These are phyloP conservation scores for Corinectria fuckeliana DNA, from an alignment of 2,329 filamentous ascomycete species.

Conservation along the genomic window DNA sequence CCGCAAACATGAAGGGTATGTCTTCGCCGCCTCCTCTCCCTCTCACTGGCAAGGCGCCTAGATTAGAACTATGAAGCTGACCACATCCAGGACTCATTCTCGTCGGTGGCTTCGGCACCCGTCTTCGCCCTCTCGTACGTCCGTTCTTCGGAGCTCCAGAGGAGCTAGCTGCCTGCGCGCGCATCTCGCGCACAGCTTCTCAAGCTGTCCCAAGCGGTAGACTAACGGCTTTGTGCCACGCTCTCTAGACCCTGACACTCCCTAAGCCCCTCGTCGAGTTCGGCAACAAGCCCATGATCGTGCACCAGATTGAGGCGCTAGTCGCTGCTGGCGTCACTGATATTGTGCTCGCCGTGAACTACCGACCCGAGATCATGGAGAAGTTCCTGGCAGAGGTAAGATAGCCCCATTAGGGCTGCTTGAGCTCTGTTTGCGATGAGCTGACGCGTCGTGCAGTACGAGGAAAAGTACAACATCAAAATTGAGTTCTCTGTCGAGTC, in stretches of 20 bases:
- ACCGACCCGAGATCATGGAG: conserved; percentile 97
- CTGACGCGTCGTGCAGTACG: conserved; percentile 65
- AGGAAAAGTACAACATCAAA: conserved; percentile 88
- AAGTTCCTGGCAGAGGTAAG: conserved; percentile 84
- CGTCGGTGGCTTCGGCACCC: conserved; percentile 98
- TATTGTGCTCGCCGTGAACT: conserved; percentile 98
- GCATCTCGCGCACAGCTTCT: conserved; percentile 14
- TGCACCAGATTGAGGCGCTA: conserved; percentile 95
- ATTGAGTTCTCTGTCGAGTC: conserved; percentile 98
- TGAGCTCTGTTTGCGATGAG: not conserved
- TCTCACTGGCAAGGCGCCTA: not conserved
- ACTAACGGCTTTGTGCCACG: conserved; percentile 30
- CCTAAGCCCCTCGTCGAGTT: conserved; percentile 99
- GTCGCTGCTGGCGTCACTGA: conserved; percentile 94
- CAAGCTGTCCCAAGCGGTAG: not conserved
- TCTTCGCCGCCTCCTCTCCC: not conserved
- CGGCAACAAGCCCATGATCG: conserved; percentile 98
- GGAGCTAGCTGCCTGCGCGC: conserved; percentile 11
- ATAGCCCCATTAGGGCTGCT: not conserved
- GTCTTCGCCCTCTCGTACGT: conserved; percentile 90
- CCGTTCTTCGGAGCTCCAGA: conserved; percentile 20
- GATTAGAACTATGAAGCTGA: conserved; percentile 25
- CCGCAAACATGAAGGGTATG: conserved; percentile 48
- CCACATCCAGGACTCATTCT: conserved; percentile 85
- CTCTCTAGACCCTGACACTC: conserved; percentile 83